These are phyloP conservation scores for Termitomyces sp. DNA, from an alignment of 768 basidiomycete genomes.

Conservation along the genomic window DNA sequence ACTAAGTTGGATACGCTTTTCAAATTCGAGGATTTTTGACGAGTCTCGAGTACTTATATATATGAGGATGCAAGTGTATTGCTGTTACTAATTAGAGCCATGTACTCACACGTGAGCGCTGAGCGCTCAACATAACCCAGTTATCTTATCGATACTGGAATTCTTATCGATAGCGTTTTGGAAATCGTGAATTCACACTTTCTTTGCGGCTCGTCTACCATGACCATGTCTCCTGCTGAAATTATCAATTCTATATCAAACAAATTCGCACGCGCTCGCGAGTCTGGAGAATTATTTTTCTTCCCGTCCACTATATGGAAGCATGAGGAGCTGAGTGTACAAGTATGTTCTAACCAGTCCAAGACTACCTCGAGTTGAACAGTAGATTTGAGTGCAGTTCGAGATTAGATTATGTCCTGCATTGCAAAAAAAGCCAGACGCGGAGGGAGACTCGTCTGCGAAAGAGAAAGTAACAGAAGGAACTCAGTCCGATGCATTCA, in stretches of 20 bases:
- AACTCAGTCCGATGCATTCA: slow-evolving; percentile 64
- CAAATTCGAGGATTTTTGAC: slow-evolving; percentile 3
- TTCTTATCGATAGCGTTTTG: too few species aligned
- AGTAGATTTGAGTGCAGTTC: slow-evolving; percentile 48
- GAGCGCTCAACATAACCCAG: too few species aligned
- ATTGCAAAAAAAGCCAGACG: slow-evolving; percentile 69
- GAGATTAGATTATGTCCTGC: slow-evolving; percentile 85
- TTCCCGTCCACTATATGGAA: slow-evolving; percentile 70
- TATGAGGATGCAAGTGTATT: too few species aligned
- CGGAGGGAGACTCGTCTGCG: slow-evolving; percentile 21
- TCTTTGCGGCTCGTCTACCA: too few species aligned
- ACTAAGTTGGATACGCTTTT: slow-evolving; percentile 2
- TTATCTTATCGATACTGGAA: slow-evolving; percentile 1
- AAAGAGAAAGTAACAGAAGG: slow-evolving; percentile 23
- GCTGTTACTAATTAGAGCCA: too few species aligned
- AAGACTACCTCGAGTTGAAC: not conserved
- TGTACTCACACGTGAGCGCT: too few species aligned
- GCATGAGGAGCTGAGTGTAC: slow-evolving; percentile 57
- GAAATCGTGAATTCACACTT: too few species aligned
- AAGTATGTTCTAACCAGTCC: slow-evolving; percentile 39
- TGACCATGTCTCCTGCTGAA: slow-evolving; percentile 41
- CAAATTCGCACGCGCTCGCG: slow-evolving; percentile 55
- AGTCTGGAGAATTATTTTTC: slow-evolving; percentile 68
- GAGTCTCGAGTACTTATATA: not conserved
- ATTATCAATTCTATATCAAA: slow-evolving; percentile 53